These are phyloP conservation scores for Thraustotheca clavata DNA, from an alignment of 352 stramenopile genomes.

Conservation along the genomic window DNA sequence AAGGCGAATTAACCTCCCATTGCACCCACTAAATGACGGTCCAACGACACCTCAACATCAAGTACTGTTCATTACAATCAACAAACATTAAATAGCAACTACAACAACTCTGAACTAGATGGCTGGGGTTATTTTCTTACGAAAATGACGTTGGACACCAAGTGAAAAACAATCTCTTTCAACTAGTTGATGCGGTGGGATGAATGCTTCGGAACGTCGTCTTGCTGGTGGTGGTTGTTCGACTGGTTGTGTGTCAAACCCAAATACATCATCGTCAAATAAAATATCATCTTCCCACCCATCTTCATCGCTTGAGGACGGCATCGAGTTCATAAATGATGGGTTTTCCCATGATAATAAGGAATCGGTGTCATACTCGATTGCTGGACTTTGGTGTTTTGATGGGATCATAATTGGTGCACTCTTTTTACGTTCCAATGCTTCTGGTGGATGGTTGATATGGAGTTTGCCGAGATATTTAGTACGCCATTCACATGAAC, in stretches of 20 bases:
- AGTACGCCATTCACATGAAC: constrained; percentile 17
- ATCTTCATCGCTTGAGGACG: not conserved
- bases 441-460: not conserved
- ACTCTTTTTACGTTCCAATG: not conserved
- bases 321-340: not conserved
- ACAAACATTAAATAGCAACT: constrained; percentile 2
- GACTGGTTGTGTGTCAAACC: not conserved
- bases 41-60: not conserved
- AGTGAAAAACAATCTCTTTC: constrained; percentile 17
- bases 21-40: too few relatives aligned
- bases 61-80: too few relatives aligned
- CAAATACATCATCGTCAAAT: not conserved
- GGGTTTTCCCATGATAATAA: constrained; percentile 11
- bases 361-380: not conserved
- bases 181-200: constrained; percentile 20
- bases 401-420: constrained; percentile 20
- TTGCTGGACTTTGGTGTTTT: not conserved
- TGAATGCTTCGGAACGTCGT: not conserved
- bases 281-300: constrained; percentile 2
- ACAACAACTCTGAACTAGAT: not conserved
- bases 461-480: constrained; percentile 21
- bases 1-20: too few relatives aligned
- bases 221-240: not conserved
- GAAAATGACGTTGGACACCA: constrained; percentile 14
- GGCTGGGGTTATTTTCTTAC: constrained; percentile 10